These are phyloP conservation scores for Aspergillus campestris DNA, from an alignment of 495 filamentous ascomycete species.

Conservation along the genomic window DNA sequence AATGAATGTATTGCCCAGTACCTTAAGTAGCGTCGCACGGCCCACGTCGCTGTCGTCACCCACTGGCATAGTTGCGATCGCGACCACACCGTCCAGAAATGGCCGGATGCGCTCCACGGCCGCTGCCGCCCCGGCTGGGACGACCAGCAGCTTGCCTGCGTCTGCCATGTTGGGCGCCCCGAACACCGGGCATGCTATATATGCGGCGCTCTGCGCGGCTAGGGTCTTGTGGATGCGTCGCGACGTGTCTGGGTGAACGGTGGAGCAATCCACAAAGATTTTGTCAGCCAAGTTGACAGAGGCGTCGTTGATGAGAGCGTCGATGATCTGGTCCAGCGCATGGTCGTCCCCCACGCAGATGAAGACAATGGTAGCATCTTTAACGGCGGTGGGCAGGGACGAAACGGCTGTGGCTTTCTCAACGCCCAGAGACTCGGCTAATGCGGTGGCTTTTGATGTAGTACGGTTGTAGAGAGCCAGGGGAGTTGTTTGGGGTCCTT, in stretches of 20 bases:
- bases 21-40: slow-evolving; percentile 49
- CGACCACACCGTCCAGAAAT: slow-evolving; percentile 72
- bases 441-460: slow-evolving; percentile 44
- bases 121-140: slow-evolving; percentile 59
- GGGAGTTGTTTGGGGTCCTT: slow-evolving; percentile 60
- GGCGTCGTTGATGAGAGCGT: slow-evolving; percentile 32
- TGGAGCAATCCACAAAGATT: slow-evolving; percentile 72
- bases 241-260: slow-evolving; percentile 78
- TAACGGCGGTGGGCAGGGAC: slow-evolving; percentile 56
- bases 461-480: slow-evolving; percentile 78
- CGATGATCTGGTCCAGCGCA: slow-evolving; percentile 51
- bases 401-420: slow-evolving; percentile 53
- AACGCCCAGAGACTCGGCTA: slow-evolving; percentile 43
- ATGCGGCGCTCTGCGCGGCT: slow-evolving; percentile 51
- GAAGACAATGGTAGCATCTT: slow-evolving; percentile 70
- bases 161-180: slow-evolving; percentile 75
- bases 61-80: slow-evolving; percentile 56
- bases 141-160: slow-evolving; percentile 62
- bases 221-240: slow-evolving; percentile 50
- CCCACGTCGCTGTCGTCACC: slow-evolving; percentile 24
- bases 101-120: slow-evolving; percentile 58
- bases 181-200: slow-evolving; percentile 77
- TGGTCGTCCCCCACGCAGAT: slow-evolving; percentile 74
- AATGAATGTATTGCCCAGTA: slow-evolving; percentile 83
- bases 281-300: slow-evolving; percentile 34